These are phyloP conservation scores for Lentinus brumalis DNA, from an alignment of 768 basidiomycete species.

Conservation along the genomic window DNA sequence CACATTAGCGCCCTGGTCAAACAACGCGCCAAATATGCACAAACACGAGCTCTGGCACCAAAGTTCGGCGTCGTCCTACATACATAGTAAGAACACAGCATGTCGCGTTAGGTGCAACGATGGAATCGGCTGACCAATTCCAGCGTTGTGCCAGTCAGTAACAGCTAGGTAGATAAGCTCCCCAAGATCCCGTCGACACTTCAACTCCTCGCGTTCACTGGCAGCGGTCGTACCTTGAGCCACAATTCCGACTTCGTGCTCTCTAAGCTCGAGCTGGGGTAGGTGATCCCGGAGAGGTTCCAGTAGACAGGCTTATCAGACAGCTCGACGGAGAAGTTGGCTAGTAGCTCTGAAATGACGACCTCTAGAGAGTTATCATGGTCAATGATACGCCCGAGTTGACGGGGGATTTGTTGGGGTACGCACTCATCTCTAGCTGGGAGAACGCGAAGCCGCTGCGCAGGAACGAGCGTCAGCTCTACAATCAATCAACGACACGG, in stretches of 20 bases:
- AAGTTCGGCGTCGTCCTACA: too few species aligned
- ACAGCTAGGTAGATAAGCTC: too few species aligned
- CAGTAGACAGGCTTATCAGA: conserved; percentile 28
- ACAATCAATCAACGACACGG: not conserved
- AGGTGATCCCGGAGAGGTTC: conserved; percentile 29
- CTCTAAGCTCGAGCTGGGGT: conserved; percentile 23
- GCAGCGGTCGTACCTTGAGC: conserved; percentile 17
- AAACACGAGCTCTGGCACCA: too few species aligned
- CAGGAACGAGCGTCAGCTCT: not conserved
- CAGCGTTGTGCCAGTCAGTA: too few species aligned
- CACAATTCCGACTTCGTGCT: conserved; percentile 25
- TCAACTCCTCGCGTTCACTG: not conserved
- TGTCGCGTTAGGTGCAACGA: too few species aligned
- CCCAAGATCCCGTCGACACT: too few species aligned
- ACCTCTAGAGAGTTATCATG: conserved; percentile 30
- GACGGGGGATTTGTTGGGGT: too few species aligned
- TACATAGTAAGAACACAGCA: too few species aligned
- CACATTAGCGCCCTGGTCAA: too few species aligned
- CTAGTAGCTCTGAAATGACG: conserved; percentile 30
- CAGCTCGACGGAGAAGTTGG: conserved; percentile 29
- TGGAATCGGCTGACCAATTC: too few species aligned
- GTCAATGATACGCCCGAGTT: not conserved
- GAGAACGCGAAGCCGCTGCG: conserved; percentile 28
- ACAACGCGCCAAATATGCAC: too few species aligned
- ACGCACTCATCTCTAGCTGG: conserved; percentile 28